Evolutionary conservation across 805 yeast genomes (phyloP), one percentile per base, ranked within the genome.

Genomic region (Pichia occidentalis): DNA sequence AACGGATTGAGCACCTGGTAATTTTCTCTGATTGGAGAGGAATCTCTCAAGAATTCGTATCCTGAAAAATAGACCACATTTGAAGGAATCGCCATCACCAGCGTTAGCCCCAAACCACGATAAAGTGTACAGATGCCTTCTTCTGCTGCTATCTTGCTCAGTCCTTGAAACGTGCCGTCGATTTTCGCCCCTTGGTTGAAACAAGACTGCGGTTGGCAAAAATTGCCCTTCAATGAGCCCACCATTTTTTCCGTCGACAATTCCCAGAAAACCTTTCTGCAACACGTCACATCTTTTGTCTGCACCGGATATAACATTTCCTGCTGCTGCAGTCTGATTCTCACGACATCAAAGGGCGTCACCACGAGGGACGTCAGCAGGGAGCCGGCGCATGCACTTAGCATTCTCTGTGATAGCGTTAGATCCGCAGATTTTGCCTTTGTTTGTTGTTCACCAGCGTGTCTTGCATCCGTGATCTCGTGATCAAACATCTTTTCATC

Each of bases 51-150:
- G 43, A 80, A 74, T 50, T 92, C 98, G 57, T 92, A 92, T 0
- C 97, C 95, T 2, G 94, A 83, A 63, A 86, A 92, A 58, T 92
- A 92, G 5, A 92, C 88, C 43, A 92, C 83, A 50, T 90, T 92
- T 1, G 96, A 73, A 1, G 98, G 98, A 1, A 88, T 70, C 0
- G 96, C 85, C 95, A 92, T 92, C 11, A 82, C 41, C 14, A 92
- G 61, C 1, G 95, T 85, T 22, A 90, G 57, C 0, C 90, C 74
- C 7, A 92, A 68, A 0, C 98, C 98, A 37, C 97, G 67, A 90
- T 96, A 92, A 13, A 92, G 64, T 0, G 95, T 80, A 1, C 67
- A 34, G 0, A 75, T 20, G 0, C 98, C 98, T 59, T 92, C 98
- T 19, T 72, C 65, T 22, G 68, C 60, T 4, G 77, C 70, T 30